Conservation (phyloP, 2,329 filamentous ascomycete species). For the Exophiala spinifera region DNA sequence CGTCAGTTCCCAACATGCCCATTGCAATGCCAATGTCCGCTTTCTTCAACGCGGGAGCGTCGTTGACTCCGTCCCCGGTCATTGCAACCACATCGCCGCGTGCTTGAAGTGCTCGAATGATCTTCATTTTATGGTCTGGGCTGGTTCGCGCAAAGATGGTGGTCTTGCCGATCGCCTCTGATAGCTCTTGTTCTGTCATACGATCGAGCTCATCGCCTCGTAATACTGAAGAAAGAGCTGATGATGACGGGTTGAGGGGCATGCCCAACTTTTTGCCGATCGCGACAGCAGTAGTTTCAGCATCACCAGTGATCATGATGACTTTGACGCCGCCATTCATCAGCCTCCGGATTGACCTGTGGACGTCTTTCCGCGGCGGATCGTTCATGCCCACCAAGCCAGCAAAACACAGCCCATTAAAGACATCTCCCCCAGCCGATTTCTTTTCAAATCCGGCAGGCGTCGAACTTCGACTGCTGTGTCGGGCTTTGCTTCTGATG, state of each 20-base stretch:
- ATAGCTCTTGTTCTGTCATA: conserved; percentile 82
- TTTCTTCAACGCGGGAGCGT: conserved; percentile 93
- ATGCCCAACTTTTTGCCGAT: conserved; percentile 96
- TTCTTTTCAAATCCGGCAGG: conserved; percentile 33
- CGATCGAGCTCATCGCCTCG: conserved; percentile 87
- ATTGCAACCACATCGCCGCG: conserved; percentile 96
- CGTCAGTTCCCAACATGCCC: conserved; percentile 91
- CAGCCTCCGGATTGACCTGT: conserved; percentile 79
- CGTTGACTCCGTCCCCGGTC: conserved; percentile 98
- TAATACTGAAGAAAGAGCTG: conserved; percentile 63
- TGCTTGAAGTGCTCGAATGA: conserved; percentile 83
- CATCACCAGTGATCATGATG: conserved; percentile 98
- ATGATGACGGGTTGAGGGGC: conserved; percentile 60
- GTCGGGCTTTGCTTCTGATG: conserved; percentile 46
- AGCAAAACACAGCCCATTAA: conserved; percentile 80
- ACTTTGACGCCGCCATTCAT: conserved; percentile 95
- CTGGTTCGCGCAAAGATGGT: conserved; percentile 95
- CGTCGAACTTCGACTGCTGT: conserved; percentile 55
- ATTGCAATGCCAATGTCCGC: conserved; percentile 98
- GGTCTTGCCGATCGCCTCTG: conserved; percentile 79
- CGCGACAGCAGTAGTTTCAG: conserved; percentile 88
- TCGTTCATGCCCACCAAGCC: conserved; percentile 97
- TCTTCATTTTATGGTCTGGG: conserved; percentile 97
- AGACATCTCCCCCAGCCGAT: conserved; percentile 63
- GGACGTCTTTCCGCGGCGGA: conserved; percentile 85